phyloP scores from a whole-genome alignment of 208 protist genomes.

The Spongospora subterranea region DNA sequence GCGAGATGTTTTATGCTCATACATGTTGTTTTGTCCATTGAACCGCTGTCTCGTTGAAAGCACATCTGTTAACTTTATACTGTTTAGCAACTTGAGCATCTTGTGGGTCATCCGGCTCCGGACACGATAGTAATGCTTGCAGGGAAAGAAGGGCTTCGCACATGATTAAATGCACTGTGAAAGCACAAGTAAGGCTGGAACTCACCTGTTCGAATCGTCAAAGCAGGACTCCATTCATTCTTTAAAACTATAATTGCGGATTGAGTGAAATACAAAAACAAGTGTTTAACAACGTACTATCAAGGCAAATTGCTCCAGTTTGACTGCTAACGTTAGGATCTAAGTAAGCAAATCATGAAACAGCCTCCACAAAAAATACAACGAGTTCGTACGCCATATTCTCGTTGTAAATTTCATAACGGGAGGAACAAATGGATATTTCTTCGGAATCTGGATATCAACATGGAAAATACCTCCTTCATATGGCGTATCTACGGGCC shows the following conservation, averaged over 20 bases:
- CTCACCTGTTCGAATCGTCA: conserved; percentile 59
- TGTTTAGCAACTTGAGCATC: conserved; percentile 59
- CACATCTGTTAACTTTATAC: conserved; percentile 47
- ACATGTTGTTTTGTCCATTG: conserved; percentile 51
- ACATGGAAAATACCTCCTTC: conserved; percentile 47
- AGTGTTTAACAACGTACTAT: neutral
- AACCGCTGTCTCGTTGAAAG: conserved; percentile 5
- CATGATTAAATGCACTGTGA: neutral
- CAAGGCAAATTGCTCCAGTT: conserved; percentile 40
- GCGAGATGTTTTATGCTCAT: neutral
- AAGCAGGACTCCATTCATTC: conserved; percentile 62
- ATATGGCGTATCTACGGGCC: conserved; percentile 60
- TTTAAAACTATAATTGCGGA: conserved; percentile 57
- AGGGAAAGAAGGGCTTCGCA: conserved; percentile 54
- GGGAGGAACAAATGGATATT: conserved; percentile 60
- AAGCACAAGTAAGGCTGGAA: neutral
- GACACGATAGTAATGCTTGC: conserved; percentile 60
- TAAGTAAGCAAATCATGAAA: neutral
- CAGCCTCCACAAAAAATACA: neutral
- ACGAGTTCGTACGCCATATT: conserved; percentile 57
- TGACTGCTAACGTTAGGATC: conserved; percentile 52
- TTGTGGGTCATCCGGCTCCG: conserved; percentile 63
- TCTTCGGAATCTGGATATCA: conserved; percentile 56
- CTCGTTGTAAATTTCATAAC: conserved; percentile 46
- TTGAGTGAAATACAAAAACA: neutral